Evolutionary conservation across 768 basidiomycete genomes (phyloP).

Genomic region (Cystofilobasidium ferigula): DNA sequence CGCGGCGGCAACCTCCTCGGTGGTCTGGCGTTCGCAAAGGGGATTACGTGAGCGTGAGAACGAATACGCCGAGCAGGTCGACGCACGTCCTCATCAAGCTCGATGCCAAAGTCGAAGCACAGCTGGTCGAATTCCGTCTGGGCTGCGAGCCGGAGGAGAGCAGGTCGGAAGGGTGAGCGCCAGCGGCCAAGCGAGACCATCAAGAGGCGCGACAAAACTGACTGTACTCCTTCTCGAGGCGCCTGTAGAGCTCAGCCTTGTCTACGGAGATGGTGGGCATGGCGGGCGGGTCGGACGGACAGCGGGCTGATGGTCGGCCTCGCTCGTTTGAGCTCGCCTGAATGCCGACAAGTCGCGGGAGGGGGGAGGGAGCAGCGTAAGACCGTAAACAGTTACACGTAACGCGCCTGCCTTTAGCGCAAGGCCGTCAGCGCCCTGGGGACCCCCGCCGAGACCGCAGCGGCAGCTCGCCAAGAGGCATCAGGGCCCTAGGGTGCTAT

Average conservation of each 20-base stretch:
- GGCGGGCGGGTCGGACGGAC: background rate
- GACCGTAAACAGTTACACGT: too few species aligned
- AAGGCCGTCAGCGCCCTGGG: too few species aligned
- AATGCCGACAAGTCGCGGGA: too few species aligned
- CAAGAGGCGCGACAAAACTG: slow-evolving; percentile 31
- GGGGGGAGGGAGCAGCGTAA: too few species aligned
- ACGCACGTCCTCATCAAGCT: slow-evolving; percentile 93
- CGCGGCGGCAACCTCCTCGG: slow-evolving; percentile 68
- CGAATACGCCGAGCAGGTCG: too few species aligned
- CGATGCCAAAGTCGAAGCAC: slow-evolving; percentile 93
- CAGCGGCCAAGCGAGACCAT: slow-evolving; percentile 23
- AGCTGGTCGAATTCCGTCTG: slow-evolving; percentile 89
- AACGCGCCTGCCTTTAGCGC: too few species aligned
- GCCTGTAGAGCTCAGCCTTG: slow-evolving; percentile 83
- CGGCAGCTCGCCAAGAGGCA: too few species aligned
- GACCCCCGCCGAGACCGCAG: too few species aligned
- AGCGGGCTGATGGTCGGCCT: background rate
- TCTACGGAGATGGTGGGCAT: slow-evolving; percentile 88
- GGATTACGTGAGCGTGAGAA: background rate
- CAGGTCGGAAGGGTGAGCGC: background rate
- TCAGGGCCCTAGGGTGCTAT: too few species aligned
- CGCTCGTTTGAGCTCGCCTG: too few species aligned
- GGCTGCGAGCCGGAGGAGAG: slow-evolving; percentile 45
- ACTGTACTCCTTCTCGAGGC: slow-evolving; percentile 77
- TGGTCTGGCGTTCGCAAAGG: slow-evolving; percentile 52